Conservation (phyloP, 257 asterid genomes). For the Oldenlandia corymbosa region DNA sequence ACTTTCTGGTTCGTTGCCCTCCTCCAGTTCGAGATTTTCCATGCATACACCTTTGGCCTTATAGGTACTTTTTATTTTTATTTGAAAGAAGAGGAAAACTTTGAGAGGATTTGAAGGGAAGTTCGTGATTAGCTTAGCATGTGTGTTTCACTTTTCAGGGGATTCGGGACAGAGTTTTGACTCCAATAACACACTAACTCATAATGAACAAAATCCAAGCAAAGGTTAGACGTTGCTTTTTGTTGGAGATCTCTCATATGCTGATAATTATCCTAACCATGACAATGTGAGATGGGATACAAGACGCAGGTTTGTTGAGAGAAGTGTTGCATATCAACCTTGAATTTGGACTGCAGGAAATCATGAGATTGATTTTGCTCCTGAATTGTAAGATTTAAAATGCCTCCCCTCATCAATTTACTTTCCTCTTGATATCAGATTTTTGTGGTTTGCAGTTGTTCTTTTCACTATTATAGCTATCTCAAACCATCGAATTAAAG, state of each 20-base stretch:
- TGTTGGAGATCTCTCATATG: conserved; percentile 86
- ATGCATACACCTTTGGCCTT: conserved; percentile 81
- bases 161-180: conserved; percentile 86
- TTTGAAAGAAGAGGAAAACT: not conserved
- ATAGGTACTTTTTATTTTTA: conserved; percentile 42
- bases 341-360: conserved; percentile 94
- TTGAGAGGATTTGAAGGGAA: no score
- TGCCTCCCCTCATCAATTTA: not conserved
- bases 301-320: conserved; percentile 81
- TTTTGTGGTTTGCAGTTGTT: no score
- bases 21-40: conserved; percentile 68
- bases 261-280: conserved; percentile 61
- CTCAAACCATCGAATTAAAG: no score
- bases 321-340: conserved; percentile 82
- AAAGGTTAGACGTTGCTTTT: conserved; percentile 70
- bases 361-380: conserved; percentile 78
- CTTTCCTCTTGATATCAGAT: no score
- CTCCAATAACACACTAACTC: conserved; percentile 67
- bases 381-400: conserved; percentile 48
- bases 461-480: no score
- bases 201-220: conserved; percentile 56
- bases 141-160: conserved; percentile 57
- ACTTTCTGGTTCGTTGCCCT: conserved; percentile 82
- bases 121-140: not conserved
- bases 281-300: conserved; percentile 87